Conservation (phyloP, 2,329 filamentous ascomycete species). For the Colletotrichum musicola region DNA sequence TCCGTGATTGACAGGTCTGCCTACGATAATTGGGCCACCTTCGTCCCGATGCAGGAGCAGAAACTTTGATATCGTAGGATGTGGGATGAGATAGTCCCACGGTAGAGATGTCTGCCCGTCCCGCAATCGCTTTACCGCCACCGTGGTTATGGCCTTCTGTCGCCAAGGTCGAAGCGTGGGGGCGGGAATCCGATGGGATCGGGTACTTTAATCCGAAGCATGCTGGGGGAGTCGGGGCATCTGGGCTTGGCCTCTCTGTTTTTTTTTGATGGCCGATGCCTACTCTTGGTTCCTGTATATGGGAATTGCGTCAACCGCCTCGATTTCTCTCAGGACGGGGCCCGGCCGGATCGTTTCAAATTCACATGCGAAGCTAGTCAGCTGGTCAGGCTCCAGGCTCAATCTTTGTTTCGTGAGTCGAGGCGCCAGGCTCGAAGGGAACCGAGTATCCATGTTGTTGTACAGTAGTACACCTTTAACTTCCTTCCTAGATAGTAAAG, state of each 20-base stretch:
- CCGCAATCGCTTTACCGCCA: too few relatives aligned
- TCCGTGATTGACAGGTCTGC: constrained; percentile 19
- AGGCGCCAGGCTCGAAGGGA: neutral
- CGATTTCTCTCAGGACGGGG: too few relatives aligned
- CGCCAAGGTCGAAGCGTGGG: too few relatives aligned
- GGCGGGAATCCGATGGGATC: neutral
- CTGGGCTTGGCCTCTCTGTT: too few relatives aligned
- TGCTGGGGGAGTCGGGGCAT: neutral
- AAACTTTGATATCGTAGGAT: constrained; percentile 3
- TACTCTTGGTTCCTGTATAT: too few relatives aligned
- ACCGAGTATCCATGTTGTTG: neutral
- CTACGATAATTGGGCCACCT: constrained; percentile 19
- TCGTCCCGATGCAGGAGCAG: constrained; percentile 10
- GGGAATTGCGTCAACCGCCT: too few relatives aligned
- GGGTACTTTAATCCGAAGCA: constrained; percentile 11
- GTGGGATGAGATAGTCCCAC: neutral
- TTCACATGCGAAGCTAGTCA: neutral
- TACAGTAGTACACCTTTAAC: neutral
- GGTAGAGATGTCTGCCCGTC: too few relatives aligned
- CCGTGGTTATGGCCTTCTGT: neutral
- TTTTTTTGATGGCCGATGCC: too few relatives aligned
- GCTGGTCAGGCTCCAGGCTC: neutral
- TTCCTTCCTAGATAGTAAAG: neutral
- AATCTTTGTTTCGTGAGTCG: constrained; percentile 17
- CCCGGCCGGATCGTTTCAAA: neutral